Percentiles rank a stretch among this genome's conserved stretches.
phyloP scores from a whole-genome alignment of 768 basidiomycete species.

The Ramaria rubella region DNA sequence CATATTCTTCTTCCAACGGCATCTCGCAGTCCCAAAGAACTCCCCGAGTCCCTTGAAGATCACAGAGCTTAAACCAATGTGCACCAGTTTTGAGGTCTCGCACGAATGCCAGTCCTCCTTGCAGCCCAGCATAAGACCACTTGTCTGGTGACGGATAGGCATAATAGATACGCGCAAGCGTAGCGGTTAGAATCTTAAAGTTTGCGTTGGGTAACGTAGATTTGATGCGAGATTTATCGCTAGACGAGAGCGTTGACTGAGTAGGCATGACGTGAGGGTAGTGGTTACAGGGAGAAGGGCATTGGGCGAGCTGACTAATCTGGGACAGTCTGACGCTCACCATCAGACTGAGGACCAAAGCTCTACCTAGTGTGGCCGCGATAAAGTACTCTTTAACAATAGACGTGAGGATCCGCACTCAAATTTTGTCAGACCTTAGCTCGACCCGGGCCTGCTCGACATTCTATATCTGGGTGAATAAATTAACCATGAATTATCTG shows the following conservation, averaged over 20 bases:
- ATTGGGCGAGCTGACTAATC: too few relatives aligned
- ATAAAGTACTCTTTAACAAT: too few relatives aligned
- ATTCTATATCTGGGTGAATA: too few relatives aligned
- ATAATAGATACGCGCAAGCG: slow-evolving; percentile 84
- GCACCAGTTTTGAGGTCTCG: slow-evolving; percentile 51
- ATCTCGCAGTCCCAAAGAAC: slow-evolving; percentile 88
- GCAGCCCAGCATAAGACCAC: slow-evolving; percentile 84
- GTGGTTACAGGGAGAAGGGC: too few relatives aligned
- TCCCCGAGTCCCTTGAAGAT: slow-evolving; percentile 75
- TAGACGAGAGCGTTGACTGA: slow-evolving; percentile 58
- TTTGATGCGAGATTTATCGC: slow-evolving; percentile 77
- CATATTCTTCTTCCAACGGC: slow-evolving; percentile 66
- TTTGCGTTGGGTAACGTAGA: slow-evolving; percentile 43
- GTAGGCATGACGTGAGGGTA: slow-evolving; percentile 51
- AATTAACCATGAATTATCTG: too few relatives aligned
- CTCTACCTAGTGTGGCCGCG: too few relatives aligned
- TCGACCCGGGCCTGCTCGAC: too few relatives aligned
- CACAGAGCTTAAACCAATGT: slow-evolving; percentile 71
- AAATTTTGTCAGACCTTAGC: too few relatives aligned
- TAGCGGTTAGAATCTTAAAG: slow-evolving; percentile 78
- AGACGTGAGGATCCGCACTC: too few relatives aligned
- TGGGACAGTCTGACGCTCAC: too few relatives aligned
- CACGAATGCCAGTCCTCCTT: slow-evolving; percentile 77
- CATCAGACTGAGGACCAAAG: too few relatives aligned
- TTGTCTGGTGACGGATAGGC: slow-evolving; percentile 67